Evolutionary conservation across 805 yeast species (phyloP).

Genomic region (Zygoascus tannicola): DNA sequence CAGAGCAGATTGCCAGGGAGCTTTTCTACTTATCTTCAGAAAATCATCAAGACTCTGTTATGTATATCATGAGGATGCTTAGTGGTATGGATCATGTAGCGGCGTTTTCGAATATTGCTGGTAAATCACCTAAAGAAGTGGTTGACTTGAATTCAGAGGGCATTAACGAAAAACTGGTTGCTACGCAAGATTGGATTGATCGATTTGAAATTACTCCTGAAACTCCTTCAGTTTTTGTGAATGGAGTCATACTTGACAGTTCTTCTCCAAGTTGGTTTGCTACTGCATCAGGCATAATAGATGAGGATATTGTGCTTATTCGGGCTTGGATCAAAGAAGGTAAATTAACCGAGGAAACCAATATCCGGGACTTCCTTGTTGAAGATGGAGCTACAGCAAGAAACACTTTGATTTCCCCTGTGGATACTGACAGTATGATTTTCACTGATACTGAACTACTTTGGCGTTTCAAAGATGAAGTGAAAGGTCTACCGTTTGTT

Average conservation of each 20-base stretch:
- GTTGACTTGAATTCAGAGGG: conserved; percentile 6
- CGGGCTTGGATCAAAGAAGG: conserved; percentile 13
- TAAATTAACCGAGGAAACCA: conserved; percentile 17
- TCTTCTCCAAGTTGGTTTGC: conserved; percentile 13
- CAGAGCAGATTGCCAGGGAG: conserved; percentile 15
- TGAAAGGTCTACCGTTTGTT: neutral
- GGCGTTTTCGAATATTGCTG: conserved; percentile 12
- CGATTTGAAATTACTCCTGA: conserved; percentile 34
- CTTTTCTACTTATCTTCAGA: conserved; percentile 9
- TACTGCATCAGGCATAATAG: conserved; percentile 21
- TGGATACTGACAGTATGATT: conserved; percentile 27
- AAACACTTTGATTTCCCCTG: conserved; percentile 44
- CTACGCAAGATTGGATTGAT: conserved; percentile 23
- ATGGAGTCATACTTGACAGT: conserved; percentile 40
- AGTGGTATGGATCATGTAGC: conserved; percentile 10
- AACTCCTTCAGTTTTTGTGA: conserved; percentile 49
- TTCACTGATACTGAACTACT: conserved; percentile 23
- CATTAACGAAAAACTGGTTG: conserved; percentile 6
- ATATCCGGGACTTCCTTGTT: conserved; percentile 34
- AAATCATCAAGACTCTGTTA: neutral
- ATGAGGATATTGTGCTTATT: conserved; percentile 40
- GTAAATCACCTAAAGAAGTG: neutral
- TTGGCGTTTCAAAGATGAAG: neutral
- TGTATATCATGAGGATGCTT: neutral
- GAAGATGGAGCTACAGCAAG: conserved; percentile 36